These are phyloP conservation scores for Trypanosoma rangeli DNA, from an alignment of 208 protist genomes.

Conservation along the genomic window DNA sequence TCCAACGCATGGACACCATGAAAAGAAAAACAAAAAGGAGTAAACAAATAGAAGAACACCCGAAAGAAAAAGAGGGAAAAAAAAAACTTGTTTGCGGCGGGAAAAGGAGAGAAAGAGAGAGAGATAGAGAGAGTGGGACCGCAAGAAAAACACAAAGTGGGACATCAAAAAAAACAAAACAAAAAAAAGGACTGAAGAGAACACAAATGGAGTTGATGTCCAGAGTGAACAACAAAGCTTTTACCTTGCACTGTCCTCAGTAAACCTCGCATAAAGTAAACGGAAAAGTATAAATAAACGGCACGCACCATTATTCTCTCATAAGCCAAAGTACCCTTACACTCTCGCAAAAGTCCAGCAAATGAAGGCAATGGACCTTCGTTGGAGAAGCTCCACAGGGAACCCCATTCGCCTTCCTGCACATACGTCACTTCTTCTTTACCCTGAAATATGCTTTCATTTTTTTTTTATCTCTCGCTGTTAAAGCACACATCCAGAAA, in stretches of 20 bases:
- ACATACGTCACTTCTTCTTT: no score
- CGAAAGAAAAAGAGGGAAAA: background rate
- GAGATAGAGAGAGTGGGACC: no score
- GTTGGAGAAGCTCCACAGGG: no score
- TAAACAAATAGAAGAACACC: constrained; percentile 20
- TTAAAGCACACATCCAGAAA: background rate
- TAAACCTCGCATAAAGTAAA: background rate
- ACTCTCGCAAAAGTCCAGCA: no score
- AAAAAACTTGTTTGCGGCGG: constrained; percentile 21
- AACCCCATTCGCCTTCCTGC: no score
- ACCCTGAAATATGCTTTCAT: no score
- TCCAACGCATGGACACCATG: background rate
- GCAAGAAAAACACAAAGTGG: no score
- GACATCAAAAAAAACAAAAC: constrained; percentile 28
- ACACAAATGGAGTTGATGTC: background rate
- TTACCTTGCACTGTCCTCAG: background rate
- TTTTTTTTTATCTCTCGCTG: no score
- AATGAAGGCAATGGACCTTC: no score
- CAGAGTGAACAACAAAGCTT: background rate
- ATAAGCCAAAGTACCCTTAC: background rate
- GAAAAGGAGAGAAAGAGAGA: constrained; percentile 18
- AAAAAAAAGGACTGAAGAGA: constrained; percentile 9
- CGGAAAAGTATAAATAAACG: background rate
- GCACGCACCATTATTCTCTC: background rate
- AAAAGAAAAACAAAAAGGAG: constrained; percentile 5